Conservation (phyloP, 2,329 filamentous ascomycete genomes). For the Pezicula rhizophila region DNA sequence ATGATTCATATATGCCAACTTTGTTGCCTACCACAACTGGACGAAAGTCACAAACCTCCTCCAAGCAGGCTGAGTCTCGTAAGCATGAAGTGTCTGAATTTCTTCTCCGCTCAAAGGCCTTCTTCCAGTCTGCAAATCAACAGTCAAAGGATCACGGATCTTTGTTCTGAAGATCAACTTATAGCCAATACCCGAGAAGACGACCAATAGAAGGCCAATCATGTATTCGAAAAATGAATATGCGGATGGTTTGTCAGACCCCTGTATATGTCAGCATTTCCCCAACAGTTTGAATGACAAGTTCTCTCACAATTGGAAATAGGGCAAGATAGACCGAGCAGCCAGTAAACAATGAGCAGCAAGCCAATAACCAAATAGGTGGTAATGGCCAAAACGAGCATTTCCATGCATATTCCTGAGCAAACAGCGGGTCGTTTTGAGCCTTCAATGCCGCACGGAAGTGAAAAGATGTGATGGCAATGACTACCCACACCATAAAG, state of each 20-base stretch:
- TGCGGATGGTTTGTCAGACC: constrained; percentile 1
- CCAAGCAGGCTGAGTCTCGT: constrained; percentile 1
- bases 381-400: constrained; percentile 7
- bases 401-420: constrained; percentile 5
- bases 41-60: not conserved
- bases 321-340: not conserved
- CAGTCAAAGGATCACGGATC: constrained; percentile 4
- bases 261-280: not conserved
- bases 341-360: constrained; percentile 1
- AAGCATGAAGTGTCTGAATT: constrained; percentile 6
- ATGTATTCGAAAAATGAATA: constrained; percentile 12
- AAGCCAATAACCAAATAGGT: constrained; percentile 3
- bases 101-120: constrained; percentile 5
- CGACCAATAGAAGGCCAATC: constrained; percentile 7
- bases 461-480: constrained; percentile 55
- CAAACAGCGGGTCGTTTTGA: constrained; percentile 30
- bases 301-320: not conserved
- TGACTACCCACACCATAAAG: constrained; percentile 45
- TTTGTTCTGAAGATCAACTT: constrained; percentile 7
- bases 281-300: not conserved
- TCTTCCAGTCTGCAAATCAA: constrained; percentile 10
- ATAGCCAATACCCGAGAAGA: constrained; percentile 4
- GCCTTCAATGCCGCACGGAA: constrained; percentile 50
- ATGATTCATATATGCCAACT: not conserved
- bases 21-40: not conserved